Base-by-base conservation (phyloP, 2,329 filamentous ascomycete genomes). In the Paracamarosporium sp. region DNA sequence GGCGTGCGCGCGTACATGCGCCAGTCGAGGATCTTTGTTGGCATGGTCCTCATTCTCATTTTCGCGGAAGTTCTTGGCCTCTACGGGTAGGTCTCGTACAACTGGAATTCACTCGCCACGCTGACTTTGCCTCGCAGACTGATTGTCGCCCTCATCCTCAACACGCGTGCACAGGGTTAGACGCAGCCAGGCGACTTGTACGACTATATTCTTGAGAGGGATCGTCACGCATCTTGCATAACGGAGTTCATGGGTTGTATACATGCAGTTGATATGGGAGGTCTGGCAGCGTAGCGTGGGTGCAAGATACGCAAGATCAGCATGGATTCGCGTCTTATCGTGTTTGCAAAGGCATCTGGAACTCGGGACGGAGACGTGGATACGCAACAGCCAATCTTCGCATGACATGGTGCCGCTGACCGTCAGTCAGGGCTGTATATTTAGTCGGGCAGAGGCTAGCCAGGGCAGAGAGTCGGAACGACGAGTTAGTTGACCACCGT, bases 31-130 rank as follows among this genome's bases (percentile, higher is more conserved):
- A 90, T 99, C 65, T 99, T 97, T 70, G 95, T 99, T 48, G 95
- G 95, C 78, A 98, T 98, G 95, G 94, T 99, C 45, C 81, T 99
- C 70, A 98, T 98, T 68, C 85, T 98, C 63, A 99, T 99, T 86
- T 99, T 99, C 76, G 95, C 92, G 56, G 95, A 99, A 83, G 95
- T 99, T 17, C 77, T 99, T 75, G 95, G 95, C 77, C 88, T 99
- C 30, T 99, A 99, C 73, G 95, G 95, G 92, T 97, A 84, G 67
- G 89, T 61, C 30, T 8, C 24, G n/a, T 28, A 27, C 27, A 25
- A 13, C 15, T 46, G 12, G 45, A 22, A 11, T 17, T 12, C 25
- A 13, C 20, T 12, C 15, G 9, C 6, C 11, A 15, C 27, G 46
- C 68, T 71, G 53, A 72, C 59, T 40, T 5, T 20, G 3, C 36